These are phyloP conservation scores for Schizosaccharomyces japonicus DNA, from an alignment of 805 yeast species.

Conservation along the genomic window DNA sequence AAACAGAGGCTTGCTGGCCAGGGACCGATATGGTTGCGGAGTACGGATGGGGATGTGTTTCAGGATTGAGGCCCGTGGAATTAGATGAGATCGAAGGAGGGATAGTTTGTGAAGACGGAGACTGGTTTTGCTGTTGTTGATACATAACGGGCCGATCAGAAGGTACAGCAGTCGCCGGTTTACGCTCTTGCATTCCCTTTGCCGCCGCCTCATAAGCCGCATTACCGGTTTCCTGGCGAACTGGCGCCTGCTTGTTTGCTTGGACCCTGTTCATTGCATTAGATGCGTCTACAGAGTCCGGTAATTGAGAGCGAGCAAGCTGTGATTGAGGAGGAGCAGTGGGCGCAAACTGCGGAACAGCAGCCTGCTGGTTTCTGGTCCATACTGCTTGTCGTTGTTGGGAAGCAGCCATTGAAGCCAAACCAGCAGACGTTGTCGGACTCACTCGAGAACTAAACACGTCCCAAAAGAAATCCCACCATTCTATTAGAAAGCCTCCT, in stretches of 20 bases:
- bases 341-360: neutral
- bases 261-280: no score
- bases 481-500: conserved; percentile 65
- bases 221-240: no score
- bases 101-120: neutral
- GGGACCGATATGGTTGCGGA: no score
- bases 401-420: no score
- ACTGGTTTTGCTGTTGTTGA: neutral
- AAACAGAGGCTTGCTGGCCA: no score
- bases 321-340: neutral
- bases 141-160: neutral
- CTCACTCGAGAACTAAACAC: conserved; percentile 48
- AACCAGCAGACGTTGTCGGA: no score
- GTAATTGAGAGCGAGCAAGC: neutral
- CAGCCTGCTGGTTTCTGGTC: neutral
- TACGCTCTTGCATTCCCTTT: no score
- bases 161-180: neutral
- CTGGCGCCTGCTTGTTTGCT: no score
- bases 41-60: neutral
- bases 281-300: no score
- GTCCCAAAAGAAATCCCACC: conserved; percentile 97
- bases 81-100: neutral
- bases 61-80: neutral
- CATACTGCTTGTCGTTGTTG: neutral
- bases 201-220: no score